These are phyloP conservation scores for Ophidiomyces ophidiicola DNA, from an alignment of 2,329 filamentous ascomycete species.

Conservation along the genomic window DNA sequence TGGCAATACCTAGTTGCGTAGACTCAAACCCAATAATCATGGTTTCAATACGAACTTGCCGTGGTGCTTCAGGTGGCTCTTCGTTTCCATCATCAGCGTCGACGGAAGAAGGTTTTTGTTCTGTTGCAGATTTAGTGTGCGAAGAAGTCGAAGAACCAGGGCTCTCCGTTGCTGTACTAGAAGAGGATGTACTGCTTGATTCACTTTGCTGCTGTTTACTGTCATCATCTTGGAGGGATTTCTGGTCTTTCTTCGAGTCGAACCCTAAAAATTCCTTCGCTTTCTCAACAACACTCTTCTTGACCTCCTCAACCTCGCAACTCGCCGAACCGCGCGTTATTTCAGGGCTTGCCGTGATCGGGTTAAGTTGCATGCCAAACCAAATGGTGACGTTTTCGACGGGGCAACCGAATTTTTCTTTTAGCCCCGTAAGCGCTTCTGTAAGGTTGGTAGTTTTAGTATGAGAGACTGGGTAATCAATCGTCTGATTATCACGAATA, in stretches of 20 bases:
- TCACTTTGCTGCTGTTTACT: conserved; percentile 39
- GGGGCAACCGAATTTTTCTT: conserved; percentile 65
- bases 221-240: conserved; percentile 49
- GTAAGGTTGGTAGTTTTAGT: conserved; percentile 79
- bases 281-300: conserved; percentile 77
- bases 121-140: conserved; percentile 23
- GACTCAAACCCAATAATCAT: conserved; percentile 42
- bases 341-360: conserved; percentile 66
- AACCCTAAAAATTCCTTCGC: conserved; percentile 96
- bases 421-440: conserved; percentile 62
- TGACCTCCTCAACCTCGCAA: conserved; percentile 66
- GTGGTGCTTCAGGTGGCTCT: conserved; percentile 25
- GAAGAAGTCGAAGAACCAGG: conserved; percentile 36
- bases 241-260: conserved; percentile 76
- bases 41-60: conserved; percentile 39
- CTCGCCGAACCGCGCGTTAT: conserved; percentile 64
- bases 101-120: conserved; percentile 39
- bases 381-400: conserved; percentile 68
- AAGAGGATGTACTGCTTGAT: conserved; percentile 23
- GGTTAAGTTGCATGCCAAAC: conserved; percentile 59
- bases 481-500: conserved; percentile 29
- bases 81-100: conserved; percentile 29
- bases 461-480: conserved; percentile 50
- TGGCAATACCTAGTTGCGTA: conserved; percentile 34
- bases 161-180: conserved; percentile 19